A percentile compares a stretch with the other conserved stretches of the same genome.
Conservation (phyloP, 1,284 basidiomycete genomes). For the Moesziomyces antarcticus region DNA sequence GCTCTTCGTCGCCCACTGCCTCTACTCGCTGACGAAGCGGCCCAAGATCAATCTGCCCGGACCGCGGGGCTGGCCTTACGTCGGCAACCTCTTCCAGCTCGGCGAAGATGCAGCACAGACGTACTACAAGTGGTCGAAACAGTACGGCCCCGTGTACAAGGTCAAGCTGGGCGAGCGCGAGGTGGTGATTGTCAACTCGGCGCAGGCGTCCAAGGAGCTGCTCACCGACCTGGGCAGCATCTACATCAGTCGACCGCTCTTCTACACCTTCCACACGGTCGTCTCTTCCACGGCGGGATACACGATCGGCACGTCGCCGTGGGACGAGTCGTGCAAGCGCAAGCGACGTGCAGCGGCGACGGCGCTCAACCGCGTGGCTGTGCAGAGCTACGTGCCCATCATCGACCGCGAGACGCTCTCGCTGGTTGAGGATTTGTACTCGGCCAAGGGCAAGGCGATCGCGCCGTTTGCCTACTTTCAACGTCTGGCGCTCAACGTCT, state of each 20-base stretch:
- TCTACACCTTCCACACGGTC: slow-evolving; percentile 49
- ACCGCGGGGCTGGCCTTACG: slow-evolving; percentile 33
- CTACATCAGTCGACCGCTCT: slow-evolving; percentile 45
- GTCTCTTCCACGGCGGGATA: slow-evolving; percentile 45
- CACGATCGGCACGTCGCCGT: slow-evolving; percentile 48
- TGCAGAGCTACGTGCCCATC: slow-evolving; percentile 47
- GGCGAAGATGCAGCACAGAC: slow-evolving; percentile 44
- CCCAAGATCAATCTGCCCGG: slow-evolving; percentile 37
- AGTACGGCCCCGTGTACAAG: slow-evolving; percentile 43
- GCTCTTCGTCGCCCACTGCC: slow-evolving; percentile 12
- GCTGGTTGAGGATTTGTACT: slow-evolving; percentile 39
- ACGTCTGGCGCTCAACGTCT: slow-evolving; percentile 40
- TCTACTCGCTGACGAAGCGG: slow-evolving; percentile 16
- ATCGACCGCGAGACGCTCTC: slow-evolving; percentile 46
- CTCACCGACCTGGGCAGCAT: slow-evolving; percentile 45
- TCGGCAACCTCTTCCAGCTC: slow-evolving; percentile 44
- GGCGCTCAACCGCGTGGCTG: slow-evolving; percentile 39
- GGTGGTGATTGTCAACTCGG: slow-evolving; percentile 44
- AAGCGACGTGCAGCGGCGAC: slow-evolving; percentile 44
- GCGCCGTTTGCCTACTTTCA: slow-evolving; percentile 43
- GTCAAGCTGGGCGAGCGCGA: slow-evolving; percentile 41
- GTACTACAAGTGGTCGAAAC: slow-evolving; percentile 36
- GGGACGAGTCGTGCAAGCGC: slow-evolving; percentile 51
- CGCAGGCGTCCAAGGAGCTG: slow-evolving; percentile 39
- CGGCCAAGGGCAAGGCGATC: slow-evolving; percentile 15